Evolutionary conservation across 208 protist species (phyloP), one percentile per base, ranked within the genome.

Genomic region (Porcisia deanei): DNA sequence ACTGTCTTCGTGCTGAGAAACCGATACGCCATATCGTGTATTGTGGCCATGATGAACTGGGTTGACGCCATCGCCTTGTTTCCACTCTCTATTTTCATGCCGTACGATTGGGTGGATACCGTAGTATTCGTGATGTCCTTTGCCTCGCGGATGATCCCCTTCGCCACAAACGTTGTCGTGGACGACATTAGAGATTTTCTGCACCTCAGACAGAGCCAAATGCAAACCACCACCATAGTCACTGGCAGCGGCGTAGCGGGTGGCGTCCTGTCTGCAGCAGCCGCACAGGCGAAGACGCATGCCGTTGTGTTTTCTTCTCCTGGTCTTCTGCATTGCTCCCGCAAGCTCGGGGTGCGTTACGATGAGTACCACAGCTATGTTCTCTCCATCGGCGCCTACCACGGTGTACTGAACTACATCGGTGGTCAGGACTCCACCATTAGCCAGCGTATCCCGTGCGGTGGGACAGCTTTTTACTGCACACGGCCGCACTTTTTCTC

Each of bases 81-180:
- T 16, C 91, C 91, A 52, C 81, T 94, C 34, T 76, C 72, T 63
- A 92, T 92, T 57, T 89, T 95, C 57, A 83, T 94, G 55, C 89
- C 91, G 14, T 76, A 65, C 5, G 73, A 85, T n/a, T 92, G 88
- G 89, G 67, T 80, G 9, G 63, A 80, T 41, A 81, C 37, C 14
- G 81, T 92, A 58, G 80, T 90, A 8, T 76, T 84, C 68, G 63
- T 85, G 57, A 86, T 91, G 57, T 81, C 82, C n/a, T 95, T 95
- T 71, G 71, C 85, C 25, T 83, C 76, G 2, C 60, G 61, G 0
- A 80, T 91, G 75, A 83, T 94, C 43, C 72, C 82, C 1, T 92
- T 91, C 58, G 53, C 70, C 5, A 85, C 77, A n/a, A 43, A 20
- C 20, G 30, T 54, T 22, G 39, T 90, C 7, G 37, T 84, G 9